Evolutionary conservation across 306 rosid genomes (phyloP), one percentile per base, ranked within the genome.

Genomic region (Pyrus bretschneideri): DNA sequence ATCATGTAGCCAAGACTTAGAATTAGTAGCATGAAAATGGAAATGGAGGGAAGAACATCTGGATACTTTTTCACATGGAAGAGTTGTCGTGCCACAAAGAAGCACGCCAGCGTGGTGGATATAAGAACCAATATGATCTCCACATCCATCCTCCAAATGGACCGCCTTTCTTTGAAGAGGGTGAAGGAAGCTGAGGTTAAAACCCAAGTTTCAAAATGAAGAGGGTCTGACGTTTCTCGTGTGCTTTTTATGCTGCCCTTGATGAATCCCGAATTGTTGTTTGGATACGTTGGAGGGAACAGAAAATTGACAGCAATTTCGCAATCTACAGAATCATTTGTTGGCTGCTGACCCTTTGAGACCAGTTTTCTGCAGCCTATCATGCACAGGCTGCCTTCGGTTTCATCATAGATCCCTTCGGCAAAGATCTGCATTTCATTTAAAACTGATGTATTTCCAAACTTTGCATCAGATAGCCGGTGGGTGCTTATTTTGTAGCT

Each of bases 351-450:
- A 25, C 19, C 21, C 11, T 70, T 69, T 9, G 55, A 71, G 55
- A 21, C 33, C 51, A 84, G 27, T 54, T 78, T 25, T 13, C 89
- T 72, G 75, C 90, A 90, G 64, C 95, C 95, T 33, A 90, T 72
- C 95, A 86, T 90, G 57, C 92, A 90, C 78, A 89, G 73, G 58
- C 27, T 82, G 79, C 94, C 94, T 31, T 81, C n/a, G 75, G 74
- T 72, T 11, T 83, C 69, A 84, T 86, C 81, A 86, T 84, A 87
- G 29, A 70, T 31, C 76, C 94, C 91, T 74, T 89, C 91, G 0
- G 86, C 89, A 35, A 74, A 65, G 60, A 87, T 76, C 54, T 40
- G 59, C 76, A 49, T 29, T 59, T n/a, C 76, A 18, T 76, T 15
- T 35, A 30, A 14, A 21, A 72, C n/a, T 10, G 69, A 76, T n/a